phyloP scores from a whole-genome alignment of 148 eudicot species.

The Vaccinium myrtillus region DNA sequence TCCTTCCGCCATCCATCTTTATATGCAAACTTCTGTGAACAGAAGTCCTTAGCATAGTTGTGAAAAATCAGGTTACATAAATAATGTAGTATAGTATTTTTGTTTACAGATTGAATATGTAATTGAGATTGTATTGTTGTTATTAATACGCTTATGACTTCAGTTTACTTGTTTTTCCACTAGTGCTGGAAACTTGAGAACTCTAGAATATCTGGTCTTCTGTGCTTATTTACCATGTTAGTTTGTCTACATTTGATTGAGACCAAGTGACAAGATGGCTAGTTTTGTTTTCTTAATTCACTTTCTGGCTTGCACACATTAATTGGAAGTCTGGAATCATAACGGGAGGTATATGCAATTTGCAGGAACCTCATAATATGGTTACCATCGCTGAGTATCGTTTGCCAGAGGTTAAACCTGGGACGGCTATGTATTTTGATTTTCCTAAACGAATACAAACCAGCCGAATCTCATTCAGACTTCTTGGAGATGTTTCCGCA shows the following conservation, averaged over 20 bases:
- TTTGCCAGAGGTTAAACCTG: conserved; percentile 78
- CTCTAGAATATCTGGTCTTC: not conserved
- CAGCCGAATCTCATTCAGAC: conserved; percentile 71
- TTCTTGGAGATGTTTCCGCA: conserved; percentile 78
- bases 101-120: not conserved
- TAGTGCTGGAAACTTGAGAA: not conserved
- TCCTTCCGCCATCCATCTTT: not conserved
- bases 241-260: not conserved
- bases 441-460: conserved; percentile 74
- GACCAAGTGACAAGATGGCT: not conserved
- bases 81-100: not conserved
- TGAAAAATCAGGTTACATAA: not conserved
- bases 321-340: not conserved
- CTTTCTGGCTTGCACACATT: not conserved
- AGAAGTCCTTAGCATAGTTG: not conserved
- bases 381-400: conserved; percentile 76
- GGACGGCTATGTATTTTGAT: conserved; percentile 87
- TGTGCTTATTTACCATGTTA: not conserved
- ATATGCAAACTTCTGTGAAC: not conserved
- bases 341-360: not conserved
- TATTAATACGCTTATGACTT: not conserved
- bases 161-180: not conserved
- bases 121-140: not conserved
- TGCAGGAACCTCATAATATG: conserved; percentile 78
- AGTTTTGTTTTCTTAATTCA: not conserved